Base-by-base conservation (phyloP, 1,284 basidiomycete species). In the Trichosporon sp. region DNA sequence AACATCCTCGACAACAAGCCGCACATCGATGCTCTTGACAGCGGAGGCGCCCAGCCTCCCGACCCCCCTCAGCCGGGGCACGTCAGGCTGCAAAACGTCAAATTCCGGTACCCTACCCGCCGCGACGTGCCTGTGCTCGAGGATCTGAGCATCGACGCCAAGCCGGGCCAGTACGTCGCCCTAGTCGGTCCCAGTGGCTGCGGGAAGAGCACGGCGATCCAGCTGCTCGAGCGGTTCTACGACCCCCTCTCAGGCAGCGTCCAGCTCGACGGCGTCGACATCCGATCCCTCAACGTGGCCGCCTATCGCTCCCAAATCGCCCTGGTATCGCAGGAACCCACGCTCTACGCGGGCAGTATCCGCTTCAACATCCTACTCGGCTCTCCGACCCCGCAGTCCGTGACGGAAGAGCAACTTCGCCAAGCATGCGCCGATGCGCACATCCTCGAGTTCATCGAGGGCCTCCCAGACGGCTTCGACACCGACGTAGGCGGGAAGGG, bases 401-500 rank as follows among this genome's bases (percentile, higher is more conserved):
- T 98, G 16, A 93, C 93, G 0, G 90, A 97, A 75, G 89, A 92
- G 76, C 93, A 98, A 81, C 87, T 98, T 63, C 90, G 93, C 78
- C 85, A 87, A 14, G 95, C 90, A 1, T 96, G 93, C 83, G 88
- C 90, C 66, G 88, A 91, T 77, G 94, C 91, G 73, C 96, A 93
- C 84, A 96, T 98, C 75, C 79, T 80, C 72, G 94, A 97, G 75
- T 98, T 98, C 85, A 91, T 98, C 80, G 84, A 88, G 77, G 90
- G 89, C 0, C 85, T 99, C 4, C 96, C 96, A 1, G 88, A 96
- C 73, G 93, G 92, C 67, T 96, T 96, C 79, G 91, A 96, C 48
- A 97, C 94, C 2, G 88, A 93, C 77, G 93, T 96, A 66, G 97
- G 96, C 75, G 92, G 93, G 69, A 98, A 97, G 84, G 96, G 96